phyloP scores from a whole-genome alignment of 805 yeast species.

The Saccharomycopsis sp. region DNA sequence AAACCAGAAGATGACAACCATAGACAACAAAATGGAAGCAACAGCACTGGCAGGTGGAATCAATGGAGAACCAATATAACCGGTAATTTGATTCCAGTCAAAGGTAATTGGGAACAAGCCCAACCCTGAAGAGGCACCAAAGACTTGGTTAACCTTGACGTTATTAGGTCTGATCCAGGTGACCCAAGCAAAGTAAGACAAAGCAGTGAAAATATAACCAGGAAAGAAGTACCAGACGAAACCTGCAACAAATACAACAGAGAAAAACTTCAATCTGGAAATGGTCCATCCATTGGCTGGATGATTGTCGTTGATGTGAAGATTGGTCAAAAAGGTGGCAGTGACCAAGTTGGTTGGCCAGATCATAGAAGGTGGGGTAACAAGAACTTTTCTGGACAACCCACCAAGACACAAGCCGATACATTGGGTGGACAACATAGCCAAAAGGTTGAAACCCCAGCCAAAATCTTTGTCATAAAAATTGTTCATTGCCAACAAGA shows the following conservation, averaged over 20 bases:
- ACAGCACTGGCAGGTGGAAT: conserved; percentile 49
- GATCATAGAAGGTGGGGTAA: conserved; percentile 40
- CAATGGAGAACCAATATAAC: conserved; percentile 52
- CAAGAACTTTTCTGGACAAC: conserved; percentile 45
- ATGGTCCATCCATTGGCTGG: conserved; percentile 29
- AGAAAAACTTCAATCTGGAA: conserved; percentile 29
- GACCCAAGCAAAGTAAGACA: conserved; percentile 52
- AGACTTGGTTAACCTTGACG: conserved; percentile 49
- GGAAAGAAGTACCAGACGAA: conserved; percentile 54
- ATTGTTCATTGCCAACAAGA: conserved; percentile 27
- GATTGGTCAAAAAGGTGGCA: conserved; percentile 39
- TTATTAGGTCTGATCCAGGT: conserved; percentile 55
- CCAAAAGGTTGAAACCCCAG: conserved; percentile 44
- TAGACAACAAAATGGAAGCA: conserved; percentile 36
- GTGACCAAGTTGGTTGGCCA: conserved; percentile 47
- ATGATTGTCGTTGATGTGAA: conserved; percentile 29
- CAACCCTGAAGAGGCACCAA: conserved; percentile 52
- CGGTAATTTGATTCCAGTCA: conserved; percentile 58
- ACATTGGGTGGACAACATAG: conserved; percentile 47
- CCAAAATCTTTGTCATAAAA: conserved; percentile 26
- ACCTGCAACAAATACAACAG: conserved; percentile 26
- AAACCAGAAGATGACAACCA: conserved; percentile 46
- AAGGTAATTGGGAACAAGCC: conserved; percentile 61
- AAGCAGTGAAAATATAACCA: conserved; percentile 48
- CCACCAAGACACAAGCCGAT: conserved; percentile 64